Evolutionary conservation across 2,329 filamentous ascomycete species (phyloP).

Genomic region (Cercospora berteroae): DNA sequence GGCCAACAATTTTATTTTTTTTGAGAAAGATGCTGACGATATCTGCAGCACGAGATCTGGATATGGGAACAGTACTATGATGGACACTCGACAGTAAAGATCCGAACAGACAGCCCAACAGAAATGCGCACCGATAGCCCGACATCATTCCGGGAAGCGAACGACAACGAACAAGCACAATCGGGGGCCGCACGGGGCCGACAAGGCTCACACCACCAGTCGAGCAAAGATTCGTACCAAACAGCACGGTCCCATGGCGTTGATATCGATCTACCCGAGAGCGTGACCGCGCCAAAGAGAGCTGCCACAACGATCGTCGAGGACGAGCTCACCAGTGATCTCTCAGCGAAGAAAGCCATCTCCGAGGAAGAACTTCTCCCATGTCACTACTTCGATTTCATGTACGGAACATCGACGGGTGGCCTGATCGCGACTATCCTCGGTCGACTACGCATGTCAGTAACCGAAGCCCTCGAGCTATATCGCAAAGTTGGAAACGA

Average conservation of each 20-base stretch:
- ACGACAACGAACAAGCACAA: slow-evolving; percentile 19
- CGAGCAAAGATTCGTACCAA: slow-evolving; percentile 20
- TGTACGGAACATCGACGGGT: slow-evolving; percentile 54
- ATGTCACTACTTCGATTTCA: slow-evolving; percentile 55
- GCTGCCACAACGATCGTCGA: slow-evolving; percentile 21
- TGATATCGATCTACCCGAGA: slow-evolving; percentile 11
- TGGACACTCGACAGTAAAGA: slow-evolving; percentile 16
- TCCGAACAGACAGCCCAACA: slow-evolving; percentile 25
- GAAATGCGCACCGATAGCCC: slow-evolving; percentile 23
- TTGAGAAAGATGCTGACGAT: neutral
- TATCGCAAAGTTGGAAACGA: slow-evolving; percentile 50
- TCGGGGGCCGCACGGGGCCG: slow-evolving; percentile 21
- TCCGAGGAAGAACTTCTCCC: slow-evolving; percentile 47
- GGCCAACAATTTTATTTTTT: no score
- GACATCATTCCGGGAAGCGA: slow-evolving; percentile 11
- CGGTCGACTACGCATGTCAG: slow-evolving; percentile 50
- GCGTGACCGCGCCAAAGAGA: slow-evolving; percentile 8
- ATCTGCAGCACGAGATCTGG: slow-evolving; percentile 42
- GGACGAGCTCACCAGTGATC: slow-evolving; percentile 26
- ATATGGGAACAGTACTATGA: slow-evolving; percentile 45
- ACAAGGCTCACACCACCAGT: slow-evolving; percentile 13
- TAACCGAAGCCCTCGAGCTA: slow-evolving; percentile 48
- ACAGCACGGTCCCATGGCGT: slow-evolving; percentile 23
- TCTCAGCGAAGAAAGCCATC: slow-evolving; percentile 32
- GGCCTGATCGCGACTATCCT: slow-evolving; percentile 53